Base-by-base conservation (phyloP, 2,329 filamentous ascomycete genomes). In the Clarireedia paspali region DNA sequence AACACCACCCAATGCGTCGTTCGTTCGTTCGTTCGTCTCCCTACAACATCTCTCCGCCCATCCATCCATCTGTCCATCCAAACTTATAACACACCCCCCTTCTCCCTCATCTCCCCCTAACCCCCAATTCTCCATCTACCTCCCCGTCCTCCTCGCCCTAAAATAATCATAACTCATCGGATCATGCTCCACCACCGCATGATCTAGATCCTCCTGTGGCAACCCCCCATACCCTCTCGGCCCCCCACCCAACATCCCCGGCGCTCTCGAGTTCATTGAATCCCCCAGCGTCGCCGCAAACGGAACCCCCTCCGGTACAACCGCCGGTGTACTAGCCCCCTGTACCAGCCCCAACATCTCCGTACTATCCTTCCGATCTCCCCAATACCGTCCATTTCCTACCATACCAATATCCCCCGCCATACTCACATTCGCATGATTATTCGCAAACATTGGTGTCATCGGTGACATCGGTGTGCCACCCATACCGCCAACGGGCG, bases 221-320 rank as follows among this genome's bases (percentile, higher is more conserved):
- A 85, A 67, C 26, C 77, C 77, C 14, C 80, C 82, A 66, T 85
- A 85, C 0, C 82, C 82, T 50, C 75, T 72, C 1, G 80, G 79
- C 2, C 81, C 81, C 53, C 80, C 80, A 17, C 80, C 81, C 17
- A 83, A 67, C 58, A 80, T 78, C 10, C 79, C 78, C 4, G 75
- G 75, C 1, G 76, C 73, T 2, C 75, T 74, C 15, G 50, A 30
- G 23, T 46, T 30, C 34, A 30, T n/a, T 12, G 23, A 14, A 42
- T 26, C 10, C 1, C 49, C 7, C 14, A 23, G 1, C 6, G 30
- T 42, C 15, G 15, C 15, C 15, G 15, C 39, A 20, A 42, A 42
- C 39, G 39, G 39, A 7, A 42, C 17, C 15, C 39, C 39, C n/a
- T 42, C 54, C 9, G 42, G 48, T 12, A 30, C 24, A 2, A 26